Evolutionary conservation across 192 early-diverging fungal genomes (phyloP), one percentile per base, ranked within the genome.

Genomic region (Thoreauomyces humboldtii): DNA sequence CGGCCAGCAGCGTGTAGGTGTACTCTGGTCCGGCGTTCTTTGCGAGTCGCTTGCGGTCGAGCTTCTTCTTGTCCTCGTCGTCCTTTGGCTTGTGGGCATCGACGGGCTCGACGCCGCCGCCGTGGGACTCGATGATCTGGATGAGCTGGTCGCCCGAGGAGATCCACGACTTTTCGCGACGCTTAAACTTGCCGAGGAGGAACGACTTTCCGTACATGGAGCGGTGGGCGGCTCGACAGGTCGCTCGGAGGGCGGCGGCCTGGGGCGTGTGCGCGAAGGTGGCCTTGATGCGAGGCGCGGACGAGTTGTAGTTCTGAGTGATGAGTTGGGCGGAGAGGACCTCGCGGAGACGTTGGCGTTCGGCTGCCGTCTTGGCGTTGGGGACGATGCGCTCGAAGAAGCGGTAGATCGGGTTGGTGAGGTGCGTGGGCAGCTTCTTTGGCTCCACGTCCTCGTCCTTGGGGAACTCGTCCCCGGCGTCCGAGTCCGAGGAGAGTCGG

Each of bases 1-100:
- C 56, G 12, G 47, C 47, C 2, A 68, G 65, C 21, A 68, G 57
- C n/a, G 65, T 68, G 37, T 24, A 68, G n/a, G 65, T 68, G 42
- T 50, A 68, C 25, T 68, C 65, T 0, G 55, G 57, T 14, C 65
- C 57, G 15, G 29, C 31, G 1, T 17, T 25, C 19, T 15, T 1
- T 11, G 32, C 42, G n/a, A 48, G 24, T 17, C 27, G 17, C 46
- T 68, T 68, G 43, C 45, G 27, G 6, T 32, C 19, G 9, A 21
- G 45, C 21, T 37, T 59, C 6, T 24, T 52, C 25, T 43, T 27
- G 36, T 43, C 33, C 11, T 5, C 15, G 27, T n/a, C 22, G n/a
- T 7, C 25, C 43, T 42, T 61, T 61, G 2, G 56, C 14, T n/a
- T 29, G 22, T 46, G 12, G 14, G 9, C 44, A 19, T 24, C 25